Base-by-base conservation (phyloP, 495 filamentous ascomycete genomes). In the Penicillium taxi region DNA sequence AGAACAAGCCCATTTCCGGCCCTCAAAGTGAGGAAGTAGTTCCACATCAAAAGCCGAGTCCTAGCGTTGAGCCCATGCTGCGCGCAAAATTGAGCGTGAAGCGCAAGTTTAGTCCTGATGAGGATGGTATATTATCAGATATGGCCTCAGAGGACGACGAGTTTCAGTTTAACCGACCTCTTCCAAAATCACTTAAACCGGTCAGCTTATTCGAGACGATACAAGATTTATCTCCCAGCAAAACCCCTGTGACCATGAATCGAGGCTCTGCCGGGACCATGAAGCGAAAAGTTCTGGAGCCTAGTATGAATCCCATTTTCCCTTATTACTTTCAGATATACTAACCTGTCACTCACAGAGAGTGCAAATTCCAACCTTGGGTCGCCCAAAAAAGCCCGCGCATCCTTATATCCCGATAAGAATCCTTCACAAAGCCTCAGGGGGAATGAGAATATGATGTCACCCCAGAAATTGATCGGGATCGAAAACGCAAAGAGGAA, bases 91-190 rank as follows among this genome's bases (percentile, higher is more conserved):
- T 66, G 12, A 75, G 73, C 9, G 68, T 74, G 2, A 84, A 84
- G 53, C 58, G 79, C 22, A 83, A 83, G 50, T 67, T 82, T 18
- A 75, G 64, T 41, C 64, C 69, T 4, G 72, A 81, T 12, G 69
- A 76, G 13, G 63, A 71, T 12, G 56, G 20, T 18, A 48, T 53
- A 29, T 37, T 33, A 29, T 42, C 53, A 21, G 48, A 44, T 26
- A 12, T 35, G 6, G 40, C 50, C 15, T 42, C 38, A 13, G 57
- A 59, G 22, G 66, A 65, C 14, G 69, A 65, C 31, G 64, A 61
- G 29, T 78, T 80, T 45, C 61, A 72, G 36, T 80, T 72, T 46
- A 61, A 39, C 23, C 57, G 57, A 21, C 47, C 59, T 4, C 39
- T 19, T 32, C 35, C 41, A 9, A 48, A 37, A 23, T 41, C 52